Conservation (phyloP, 1,284 basidiomycete species). For the Ustilago trichophora region DNA sequence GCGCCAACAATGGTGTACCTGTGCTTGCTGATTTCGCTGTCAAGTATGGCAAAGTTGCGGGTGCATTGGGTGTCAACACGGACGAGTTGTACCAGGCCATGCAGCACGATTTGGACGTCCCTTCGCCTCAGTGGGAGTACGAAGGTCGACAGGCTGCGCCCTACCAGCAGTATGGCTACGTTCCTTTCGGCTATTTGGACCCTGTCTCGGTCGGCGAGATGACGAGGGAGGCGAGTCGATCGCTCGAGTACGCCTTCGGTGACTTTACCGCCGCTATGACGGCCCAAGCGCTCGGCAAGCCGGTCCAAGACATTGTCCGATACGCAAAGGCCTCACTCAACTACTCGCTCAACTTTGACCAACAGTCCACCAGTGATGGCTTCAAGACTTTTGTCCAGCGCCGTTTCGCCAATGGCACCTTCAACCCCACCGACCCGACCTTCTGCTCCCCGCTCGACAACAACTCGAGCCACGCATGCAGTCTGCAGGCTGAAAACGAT, state of each 20-base stretch:
- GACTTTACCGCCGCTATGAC: conserved; percentile 69
- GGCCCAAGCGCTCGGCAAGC: conserved; percentile 39
- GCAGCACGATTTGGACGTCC: conserved; percentile 66
- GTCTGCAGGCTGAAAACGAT: conserved; percentile 52
- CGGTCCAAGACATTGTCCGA: conserved; percentile 15
- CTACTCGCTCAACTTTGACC: conserved; percentile 56
- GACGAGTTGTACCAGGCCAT: conserved; percentile 54
- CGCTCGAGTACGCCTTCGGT: conserved; percentile 66
- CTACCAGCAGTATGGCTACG: conserved; percentile 49
- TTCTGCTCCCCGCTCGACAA: conserved; percentile 53
- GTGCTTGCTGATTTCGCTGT: conserved; percentile 56
- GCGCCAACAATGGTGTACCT: conserved; percentile 50
- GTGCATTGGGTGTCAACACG: conserved; percentile 39
- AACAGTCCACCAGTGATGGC: conserved; percentile 29
- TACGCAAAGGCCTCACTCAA: conserved; percentile 39
- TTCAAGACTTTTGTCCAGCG: conserved; percentile 54
- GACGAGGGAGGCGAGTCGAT: conserved; percentile 55
- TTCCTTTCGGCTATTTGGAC: conserved; percentile 55
- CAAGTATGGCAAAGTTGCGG: conserved; percentile 48
- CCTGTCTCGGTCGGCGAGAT: conserved; percentile 48
- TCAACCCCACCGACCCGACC: conserved; percentile 44
- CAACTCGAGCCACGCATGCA: conserved; percentile 39
- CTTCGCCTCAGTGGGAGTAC: conserved; percentile 60
- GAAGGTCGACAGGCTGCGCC: conserved; percentile 51
- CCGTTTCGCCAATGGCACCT: conserved; percentile 49